Percentiles rank a stretch among this genome's conserved stretches.
These are phyloP conservation scores for Trichoderma asperelloides DNA, from an alignment of 495 filamentous ascomycete species.

Conservation along the genomic window DNA sequence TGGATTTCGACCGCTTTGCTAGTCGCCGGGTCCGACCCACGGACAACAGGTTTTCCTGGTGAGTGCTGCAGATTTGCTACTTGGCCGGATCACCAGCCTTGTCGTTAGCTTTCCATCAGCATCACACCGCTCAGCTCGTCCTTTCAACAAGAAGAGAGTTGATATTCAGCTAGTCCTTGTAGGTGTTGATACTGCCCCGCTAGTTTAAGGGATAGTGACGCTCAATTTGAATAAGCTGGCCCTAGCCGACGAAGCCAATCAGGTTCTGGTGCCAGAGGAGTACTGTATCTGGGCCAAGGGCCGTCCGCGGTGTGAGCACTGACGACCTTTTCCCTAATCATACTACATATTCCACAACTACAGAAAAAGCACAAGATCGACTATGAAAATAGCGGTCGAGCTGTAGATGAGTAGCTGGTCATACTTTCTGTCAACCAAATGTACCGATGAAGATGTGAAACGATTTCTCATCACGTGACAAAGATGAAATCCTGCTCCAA, in stretches of 20 bases:
- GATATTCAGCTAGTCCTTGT: background rate
- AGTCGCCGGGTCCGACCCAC: background rate
- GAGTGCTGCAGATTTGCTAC: background rate
- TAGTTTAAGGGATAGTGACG: background rate
- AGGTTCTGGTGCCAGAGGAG: background rate
- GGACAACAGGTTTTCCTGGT: background rate
- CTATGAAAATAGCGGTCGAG: too few species aligned
- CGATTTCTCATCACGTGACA: too few species aligned
- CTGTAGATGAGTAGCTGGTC: too few species aligned
- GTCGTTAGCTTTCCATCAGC: background rate
- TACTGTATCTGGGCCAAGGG: too few species aligned
- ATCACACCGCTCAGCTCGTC: background rate
- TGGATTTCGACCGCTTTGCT: background rate
- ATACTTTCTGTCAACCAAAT: too few species aligned
- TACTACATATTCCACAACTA: too few species aligned
- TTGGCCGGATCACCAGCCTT: background rate
- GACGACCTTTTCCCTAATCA: too few species aligned
- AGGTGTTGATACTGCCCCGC: background rate
- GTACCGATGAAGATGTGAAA: too few species aligned
- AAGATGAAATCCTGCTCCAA: too few species aligned
- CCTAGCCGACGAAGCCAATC: background rate
- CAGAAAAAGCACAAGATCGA: too few species aligned
- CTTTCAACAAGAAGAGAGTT: background rate
- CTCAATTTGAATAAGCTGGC: background rate
- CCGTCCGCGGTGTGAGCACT: too few species aligned